phyloP scores from a whole-genome alignment of 164 flowering plant genomes.

The Sextonia rubra region DNA sequence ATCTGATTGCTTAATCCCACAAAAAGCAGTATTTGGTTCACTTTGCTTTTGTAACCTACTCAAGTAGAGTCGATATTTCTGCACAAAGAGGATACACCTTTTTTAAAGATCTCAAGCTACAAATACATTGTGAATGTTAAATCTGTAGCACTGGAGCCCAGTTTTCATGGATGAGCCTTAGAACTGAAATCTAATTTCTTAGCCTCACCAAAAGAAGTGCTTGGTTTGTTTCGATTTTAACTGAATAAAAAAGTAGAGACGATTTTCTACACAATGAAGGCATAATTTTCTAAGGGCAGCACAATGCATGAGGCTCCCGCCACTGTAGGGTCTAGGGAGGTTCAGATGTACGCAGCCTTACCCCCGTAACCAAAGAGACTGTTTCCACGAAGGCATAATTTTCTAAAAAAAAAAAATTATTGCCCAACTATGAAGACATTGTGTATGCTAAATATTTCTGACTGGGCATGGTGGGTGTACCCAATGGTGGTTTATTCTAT shows the following conservation, averaged over 20 bases:
- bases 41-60: constrained; percentile 71
- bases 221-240: constrained; percentile 58
- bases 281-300: no score
- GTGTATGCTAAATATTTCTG: neutral
- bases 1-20: constrained; percentile 44
- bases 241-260: constrained; percentile 67
- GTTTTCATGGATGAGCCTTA: constrained; percentile 35
- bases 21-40: constrained; percentile 36
- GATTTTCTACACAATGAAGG: constrained; percentile 65
- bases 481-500: neutral
- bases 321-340: no score
- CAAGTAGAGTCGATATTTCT: constrained; percentile 94
- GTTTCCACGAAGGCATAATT: no score
- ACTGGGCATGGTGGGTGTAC: constrained; percentile 17
- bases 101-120: constrained; percentile 6
- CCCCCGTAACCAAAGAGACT: no score
- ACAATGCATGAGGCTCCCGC: no score
- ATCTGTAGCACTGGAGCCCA: constrained; percentile 27
- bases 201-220: constrained; percentile 30
- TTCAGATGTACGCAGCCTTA: no score
- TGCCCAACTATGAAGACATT: neutral
- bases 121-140: neutral
- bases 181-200: constrained; percentile 41
- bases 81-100: constrained; percentile 25
- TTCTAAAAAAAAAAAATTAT: constrained; percentile 3